These are phyloP conservation scores for Backusella sp. DNA, from an alignment of 192 early-diverging fungal species.

Conservation along the genomic window DNA sequence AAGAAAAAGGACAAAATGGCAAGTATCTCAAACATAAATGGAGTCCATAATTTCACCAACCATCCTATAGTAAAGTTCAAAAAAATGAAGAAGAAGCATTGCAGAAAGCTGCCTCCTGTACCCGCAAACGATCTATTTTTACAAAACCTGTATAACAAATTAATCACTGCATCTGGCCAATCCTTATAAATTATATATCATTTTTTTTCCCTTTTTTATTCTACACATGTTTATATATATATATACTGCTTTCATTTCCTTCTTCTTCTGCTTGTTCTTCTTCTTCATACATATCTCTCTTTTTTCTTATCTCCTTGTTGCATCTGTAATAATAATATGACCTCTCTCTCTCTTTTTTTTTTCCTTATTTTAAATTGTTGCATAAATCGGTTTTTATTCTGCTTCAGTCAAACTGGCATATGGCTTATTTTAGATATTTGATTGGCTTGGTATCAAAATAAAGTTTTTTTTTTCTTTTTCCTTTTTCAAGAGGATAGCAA, in stretches of 20 bases:
- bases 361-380: background rate
- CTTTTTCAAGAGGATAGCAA: background rate
- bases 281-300: background rate
- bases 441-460: background rate
- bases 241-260: background rate
- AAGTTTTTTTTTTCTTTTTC: background rate
- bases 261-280: background rate
- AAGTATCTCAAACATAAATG: constrained; percentile 12
- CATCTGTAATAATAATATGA: background rate
- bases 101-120: constrained; percentile 4
- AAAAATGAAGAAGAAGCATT: constrained; percentile 13
- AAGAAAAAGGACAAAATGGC: constrained; percentile 1
- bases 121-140: constrained; percentile 11
- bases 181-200: background rate
- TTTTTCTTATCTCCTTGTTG: background rate
- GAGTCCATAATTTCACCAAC: constrained; percentile 10
- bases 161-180: background rate
- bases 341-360: background rate
- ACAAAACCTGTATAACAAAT: constrained; percentile 2
- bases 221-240: background rate
- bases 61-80: constrained; percentile 18
- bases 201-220: background rate
- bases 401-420: background rate
- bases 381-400: background rate
- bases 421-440: background rate